Base-by-base conservation (phyloP, 495 filamentous ascomycete species). In the Letharia lupina region DNA sequence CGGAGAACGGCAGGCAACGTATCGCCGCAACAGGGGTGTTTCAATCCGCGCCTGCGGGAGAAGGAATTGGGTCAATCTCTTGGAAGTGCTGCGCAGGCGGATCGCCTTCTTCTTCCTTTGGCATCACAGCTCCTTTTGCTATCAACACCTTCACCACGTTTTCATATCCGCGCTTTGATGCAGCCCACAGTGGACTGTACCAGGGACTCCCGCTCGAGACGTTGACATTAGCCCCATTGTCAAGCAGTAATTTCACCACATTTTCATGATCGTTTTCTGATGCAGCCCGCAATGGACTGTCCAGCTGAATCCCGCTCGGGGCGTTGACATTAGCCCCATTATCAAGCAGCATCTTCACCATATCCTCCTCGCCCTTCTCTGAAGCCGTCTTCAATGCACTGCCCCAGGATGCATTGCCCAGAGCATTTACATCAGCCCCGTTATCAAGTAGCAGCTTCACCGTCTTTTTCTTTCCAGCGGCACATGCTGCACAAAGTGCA, bases 321-420 rank as follows among this genome's bases (percentile, higher is more conserved):
- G 15, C 11, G 23, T 73, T 69, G 39, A 69, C 66, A 33, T 71
- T 57, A 65, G 67, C 67, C 12, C 73, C 72, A 5, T 65, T 63
- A 2, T 69, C 68, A 15, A 77, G 59, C 11, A 77, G 60, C 13
- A 73, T 63, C 33, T 70, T 56, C 15, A 74, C 70, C n/a, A 70
- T 61, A 5, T 65, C 23, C 48, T 70, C 65, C 68, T 75, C 68
- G 5, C 75, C 75, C n/a, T 65, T 64, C n/a, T 33, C 40, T n/a
- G 73, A 70, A 4, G 73, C 72, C 15, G 16, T 16, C 4, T 40
- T 44, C 33, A 63, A 31, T 1, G 61, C 64, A 60, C n/a, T 71
- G 60, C 6, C 76, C 58, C 1, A 69, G 62, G 0, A 59, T 28
- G 4, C 9, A 1, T 28, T 28, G 42, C 31, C 4, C 0, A 64